A percentile compares a stretch with the other conserved stretches of the same genome.
These are phyloP conservation scores for Chlamydomonas schloesseri DNA, from an alignment of 139 green algal species.

Conservation along the genomic window DNA sequence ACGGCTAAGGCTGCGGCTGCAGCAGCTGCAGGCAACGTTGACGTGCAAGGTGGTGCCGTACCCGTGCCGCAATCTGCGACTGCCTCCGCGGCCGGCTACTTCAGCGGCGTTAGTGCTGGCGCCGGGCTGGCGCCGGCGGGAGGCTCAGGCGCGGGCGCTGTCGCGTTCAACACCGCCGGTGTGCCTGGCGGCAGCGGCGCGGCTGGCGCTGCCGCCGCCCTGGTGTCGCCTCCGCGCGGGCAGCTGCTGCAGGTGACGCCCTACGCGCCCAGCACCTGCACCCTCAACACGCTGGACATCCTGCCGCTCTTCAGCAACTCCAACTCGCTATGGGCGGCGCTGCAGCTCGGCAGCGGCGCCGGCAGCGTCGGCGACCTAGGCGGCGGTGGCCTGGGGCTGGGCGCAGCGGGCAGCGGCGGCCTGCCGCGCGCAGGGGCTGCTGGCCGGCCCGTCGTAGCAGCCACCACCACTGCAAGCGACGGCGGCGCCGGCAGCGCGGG, in stretches of 20 bases:
- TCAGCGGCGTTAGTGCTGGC: not conserved
- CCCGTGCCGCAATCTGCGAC: not conserved
- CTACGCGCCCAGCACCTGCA: conserved; percentile 4
- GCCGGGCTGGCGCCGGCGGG: not conserved
- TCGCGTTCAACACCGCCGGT: no score
- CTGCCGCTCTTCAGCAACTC: conserved; percentile 20
- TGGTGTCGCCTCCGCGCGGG: conserved; percentile 2
- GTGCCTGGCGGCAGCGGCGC: no score
- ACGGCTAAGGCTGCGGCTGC: no score
- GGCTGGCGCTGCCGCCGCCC: not conserved
- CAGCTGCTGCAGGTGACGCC: conserved; percentile 30
- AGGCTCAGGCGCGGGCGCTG: no score
- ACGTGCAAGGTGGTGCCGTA: no score
- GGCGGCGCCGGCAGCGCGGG: no score
- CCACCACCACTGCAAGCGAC: not conserved
- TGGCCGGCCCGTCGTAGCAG: not conserved
- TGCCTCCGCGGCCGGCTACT: not conserved
- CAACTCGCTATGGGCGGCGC: not conserved
- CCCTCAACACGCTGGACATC: conserved; percentile 8
- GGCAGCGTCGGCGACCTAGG: not conserved
- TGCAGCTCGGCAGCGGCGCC: not conserved
- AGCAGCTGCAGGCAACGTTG: no score
- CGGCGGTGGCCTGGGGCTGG: not conserved
- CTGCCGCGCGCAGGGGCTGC: not conserved
- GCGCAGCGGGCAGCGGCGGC: not conserved